These are phyloP conservation scores for Candida labiduridarum DNA, from an alignment of 1,139 yeast species.

Conservation along the genomic window DNA sequence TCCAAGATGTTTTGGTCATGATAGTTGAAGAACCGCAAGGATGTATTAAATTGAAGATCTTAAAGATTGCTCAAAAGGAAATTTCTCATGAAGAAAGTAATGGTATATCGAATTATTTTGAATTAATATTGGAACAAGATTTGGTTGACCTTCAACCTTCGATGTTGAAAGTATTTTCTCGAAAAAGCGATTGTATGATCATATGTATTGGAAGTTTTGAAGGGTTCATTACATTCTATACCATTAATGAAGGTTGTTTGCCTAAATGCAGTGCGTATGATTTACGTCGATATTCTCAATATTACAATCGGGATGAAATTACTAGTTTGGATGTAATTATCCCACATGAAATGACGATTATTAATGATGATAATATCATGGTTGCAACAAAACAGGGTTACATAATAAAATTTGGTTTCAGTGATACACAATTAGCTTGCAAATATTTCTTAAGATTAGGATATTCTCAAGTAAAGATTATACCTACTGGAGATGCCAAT, in stretches of 20 bases:
- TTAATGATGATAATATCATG: slow-evolving; percentile 14
- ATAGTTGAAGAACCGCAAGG: slow-evolving; percentile 17
- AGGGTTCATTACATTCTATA: slow-evolving; percentile 17
- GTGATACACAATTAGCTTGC: slow-evolving; percentile 14
- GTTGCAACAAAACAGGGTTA: slow-evolving; percentile 38
- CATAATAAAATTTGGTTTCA: slow-evolving; percentile 20
- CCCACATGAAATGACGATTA: slow-evolving; percentile 22
- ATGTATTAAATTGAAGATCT: slow-evolving; percentile 1
- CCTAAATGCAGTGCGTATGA: background rate
- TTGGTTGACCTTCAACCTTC: slow-evolving; percentile 22
- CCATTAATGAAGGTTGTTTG: background rate
- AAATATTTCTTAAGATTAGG: slow-evolving; percentile 25
- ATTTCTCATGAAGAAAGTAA: background rate
- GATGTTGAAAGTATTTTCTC: slow-evolving; percentile 15
- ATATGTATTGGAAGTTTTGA: slow-evolving; percentile 25
- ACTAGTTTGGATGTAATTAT: slow-evolving; percentile 14
- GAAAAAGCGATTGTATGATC: slow-evolving; percentile 4
- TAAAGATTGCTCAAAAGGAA: background rate
- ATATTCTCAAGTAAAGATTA: slow-evolving; percentile 20
- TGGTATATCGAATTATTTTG: slow-evolving; percentile 1
- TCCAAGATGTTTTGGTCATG: slow-evolving; percentile 16
- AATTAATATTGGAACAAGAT: background rate
- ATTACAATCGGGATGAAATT: slow-evolving; percentile 1
- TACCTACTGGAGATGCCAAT: slow-evolving; percentile 21
- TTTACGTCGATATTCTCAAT: slow-evolving; percentile 13